Evolutionary conservation across 495 filamentous ascomycete genomes (phyloP), one percentile per base, ranked within the genome.

Genomic region (Penicillium robsamsonii): DNA sequence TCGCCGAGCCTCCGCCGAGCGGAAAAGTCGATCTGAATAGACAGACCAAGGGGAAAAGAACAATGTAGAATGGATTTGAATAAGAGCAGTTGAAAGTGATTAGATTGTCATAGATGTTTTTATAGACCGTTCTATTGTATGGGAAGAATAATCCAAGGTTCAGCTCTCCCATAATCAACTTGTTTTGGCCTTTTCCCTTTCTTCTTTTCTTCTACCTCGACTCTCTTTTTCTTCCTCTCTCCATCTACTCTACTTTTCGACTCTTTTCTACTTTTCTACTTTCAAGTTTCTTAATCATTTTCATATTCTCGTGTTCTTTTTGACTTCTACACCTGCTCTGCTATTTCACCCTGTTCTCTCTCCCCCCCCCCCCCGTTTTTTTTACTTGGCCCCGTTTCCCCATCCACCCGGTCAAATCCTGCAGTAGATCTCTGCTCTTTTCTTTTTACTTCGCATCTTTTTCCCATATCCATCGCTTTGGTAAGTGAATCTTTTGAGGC

Each of bases 371-470:
- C 30, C 20, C 35, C 43, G 20, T 46, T 42, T 56, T 46, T 27
- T 49, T 15, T 30, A 46, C 27, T 42, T 43, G 20, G 20, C 25
- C 41, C 31, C 15, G 20, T 46, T 42, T 50, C 49, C 49, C 37
- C 41, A 31, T 57, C 52, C 51, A 33, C 53, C 43, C 54, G 35
- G 50, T 51, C 57, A 60, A 55, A 63, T 53, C 60, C 60, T 62
- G 56, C 51, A 56, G 55, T 58, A 55, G 55, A 55, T 62, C 56
- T 42, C 54, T 51, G 38, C 46, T 31, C 44, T 12, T 40, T 33
- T 12, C 46, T 49, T 27, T 15, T 15, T 22, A 15, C 42, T 35
- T 37, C 20, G 30, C n/a, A 43, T 31, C 22, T 50, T 18, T 11
- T 37, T 27, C 41, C 24, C 35, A 24, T 42, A 24, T 50, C 22